These are phyloP conservation scores for Phallus indusiatus DNA, from an alignment of 768 basidiomycete species.

Conservation along the genomic window DNA sequence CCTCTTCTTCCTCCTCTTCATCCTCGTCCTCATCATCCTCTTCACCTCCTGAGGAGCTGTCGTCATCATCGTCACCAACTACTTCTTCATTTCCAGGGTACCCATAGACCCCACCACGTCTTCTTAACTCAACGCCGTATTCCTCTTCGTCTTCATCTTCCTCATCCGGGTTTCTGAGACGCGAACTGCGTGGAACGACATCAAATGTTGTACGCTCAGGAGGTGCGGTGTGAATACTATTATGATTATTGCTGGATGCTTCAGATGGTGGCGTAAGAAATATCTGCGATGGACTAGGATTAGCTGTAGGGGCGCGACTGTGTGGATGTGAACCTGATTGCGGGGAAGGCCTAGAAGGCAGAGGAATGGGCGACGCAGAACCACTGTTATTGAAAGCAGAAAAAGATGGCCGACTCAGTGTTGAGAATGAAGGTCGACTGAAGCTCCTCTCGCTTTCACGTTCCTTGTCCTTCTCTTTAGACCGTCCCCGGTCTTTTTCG, in stretches of 20 bases:
- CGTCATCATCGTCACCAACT: neutral
- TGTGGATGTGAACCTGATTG: neutral
- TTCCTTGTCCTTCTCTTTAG: neutral
- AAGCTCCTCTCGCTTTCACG: neutral
- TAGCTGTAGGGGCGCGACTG: neutral
- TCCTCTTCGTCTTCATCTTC: constrained; percentile 6
- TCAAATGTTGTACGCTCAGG: constrained; percentile 2
- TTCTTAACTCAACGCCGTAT: constrained; percentile 3
- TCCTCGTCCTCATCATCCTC: neutral
- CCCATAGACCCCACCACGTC: neutral
- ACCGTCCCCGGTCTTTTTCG: neutral
- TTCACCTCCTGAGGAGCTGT: neutral
- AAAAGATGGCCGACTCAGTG: neutral
- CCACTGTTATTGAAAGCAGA: neutral
- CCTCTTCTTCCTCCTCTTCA: neutral
- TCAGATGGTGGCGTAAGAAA: neutral
- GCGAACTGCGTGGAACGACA: neutral
- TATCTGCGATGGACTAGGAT: neutral
- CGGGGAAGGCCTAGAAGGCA: neutral
- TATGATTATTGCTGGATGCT: neutral
- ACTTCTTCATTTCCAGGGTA: neutral
- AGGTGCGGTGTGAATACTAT: constrained; percentile 1
- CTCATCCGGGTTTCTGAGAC: neutral
- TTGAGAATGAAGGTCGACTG: constrained; percentile 8
- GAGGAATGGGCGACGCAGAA: neutral